Evolutionary conservation across 2,329 filamentous ascomycete genomes (phyloP), one percentile per base, ranked within the genome.

Genomic region (Tolypocladium nubicola): DNA sequence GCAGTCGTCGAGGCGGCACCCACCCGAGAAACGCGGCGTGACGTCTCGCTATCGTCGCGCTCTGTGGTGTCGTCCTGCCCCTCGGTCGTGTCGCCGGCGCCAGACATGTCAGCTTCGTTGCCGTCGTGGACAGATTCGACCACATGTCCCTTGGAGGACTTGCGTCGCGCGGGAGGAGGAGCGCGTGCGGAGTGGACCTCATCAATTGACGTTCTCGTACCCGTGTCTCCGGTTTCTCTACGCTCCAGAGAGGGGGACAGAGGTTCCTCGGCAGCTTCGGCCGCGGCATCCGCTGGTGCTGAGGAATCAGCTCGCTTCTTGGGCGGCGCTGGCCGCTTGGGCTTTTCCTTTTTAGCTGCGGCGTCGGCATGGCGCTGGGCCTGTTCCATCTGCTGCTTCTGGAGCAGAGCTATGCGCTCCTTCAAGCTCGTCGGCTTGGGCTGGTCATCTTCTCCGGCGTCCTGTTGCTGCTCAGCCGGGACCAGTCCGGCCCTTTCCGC

Each of bases 401-500:
- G 94, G 19, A 99, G 78, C 55, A 96, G 77, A 35, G 94, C 94
- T 74, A 99, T 97, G 61, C 94, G 84, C 71, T 99, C 94, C 73
- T 97, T 99, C 60, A 99, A 72, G 64, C 89, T 97, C 57, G 90
- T 89, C 30, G 92, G 90, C 73, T 97, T 97, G 1, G 93, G 92
- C 65, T 89, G 85, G 49, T 95, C 89, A 57, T 94, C 90, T 6
- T 77, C 83, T 19, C 79, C 84, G 26, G 75, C 78, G 4, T 77
- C 78, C 8, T 79, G 72, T 21, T 73, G 56, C 54, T 69, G 66
- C 53, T 71, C 67, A 19, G 76, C 68, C 39, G 78, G 73, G n/a
- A 67, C 61, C 40, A 89, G 74, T 1, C 86, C 86, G n/a, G 85
- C 85, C 61, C 76, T 84, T 65, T 89, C 87, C 8, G 87, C 86